These are phyloP conservation scores for Tetragonia tetragonoides DNA, from an alignment of 148 eudicot genomes.

Conservation along the genomic window DNA sequence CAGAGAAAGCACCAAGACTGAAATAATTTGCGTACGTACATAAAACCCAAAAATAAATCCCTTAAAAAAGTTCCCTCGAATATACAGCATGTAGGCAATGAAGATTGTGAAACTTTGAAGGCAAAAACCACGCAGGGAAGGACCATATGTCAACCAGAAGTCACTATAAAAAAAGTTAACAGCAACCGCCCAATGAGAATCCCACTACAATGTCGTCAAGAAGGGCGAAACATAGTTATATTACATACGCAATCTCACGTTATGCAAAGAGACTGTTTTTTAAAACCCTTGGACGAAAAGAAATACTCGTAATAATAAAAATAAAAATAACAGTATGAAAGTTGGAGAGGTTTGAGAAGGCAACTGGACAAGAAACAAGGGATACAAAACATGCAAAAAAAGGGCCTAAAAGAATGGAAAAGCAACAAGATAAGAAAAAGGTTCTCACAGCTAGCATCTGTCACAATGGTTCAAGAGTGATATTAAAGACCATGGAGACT, in stretches of 20 bases:
- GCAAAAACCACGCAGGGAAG: no score
- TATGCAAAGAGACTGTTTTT: background rate
- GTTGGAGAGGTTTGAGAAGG: background rate
- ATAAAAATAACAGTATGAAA: background rate
- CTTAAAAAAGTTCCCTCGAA: no score
- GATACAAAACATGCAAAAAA: background rate
- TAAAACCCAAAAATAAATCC: no score
- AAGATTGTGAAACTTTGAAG: no score
- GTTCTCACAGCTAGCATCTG: background rate
- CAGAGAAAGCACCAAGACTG: background rate
- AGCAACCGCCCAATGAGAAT: background rate
- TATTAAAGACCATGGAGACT: background rate
- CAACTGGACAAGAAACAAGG: background rate
- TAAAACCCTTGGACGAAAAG: background rate
- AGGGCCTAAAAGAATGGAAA: background rate
- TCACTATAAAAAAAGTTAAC: background rate
- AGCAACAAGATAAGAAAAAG: background rate
- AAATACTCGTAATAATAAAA: background rate
- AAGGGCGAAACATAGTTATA: background rate
- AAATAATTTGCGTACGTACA: no score
- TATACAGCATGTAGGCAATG: no score
- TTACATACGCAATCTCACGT: background rate
- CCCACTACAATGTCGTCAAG: background rate
- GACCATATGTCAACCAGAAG: background rate
- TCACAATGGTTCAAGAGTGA: background rate